Conservation (phyloP, 345 rosid species). For the Leavenworthia alabamica region DNA sequence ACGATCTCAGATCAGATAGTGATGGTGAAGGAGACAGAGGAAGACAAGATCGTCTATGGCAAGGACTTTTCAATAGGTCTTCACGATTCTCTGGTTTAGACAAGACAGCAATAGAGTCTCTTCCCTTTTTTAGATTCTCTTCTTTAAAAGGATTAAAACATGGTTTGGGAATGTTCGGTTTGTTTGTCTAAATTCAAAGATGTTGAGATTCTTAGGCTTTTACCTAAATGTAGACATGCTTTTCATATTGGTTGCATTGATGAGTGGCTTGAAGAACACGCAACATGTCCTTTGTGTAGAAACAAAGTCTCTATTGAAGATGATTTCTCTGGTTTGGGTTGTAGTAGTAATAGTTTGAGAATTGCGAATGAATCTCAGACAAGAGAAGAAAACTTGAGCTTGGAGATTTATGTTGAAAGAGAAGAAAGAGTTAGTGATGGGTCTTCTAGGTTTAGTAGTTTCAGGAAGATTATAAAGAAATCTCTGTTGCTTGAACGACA, state of each 20-base stretch:
- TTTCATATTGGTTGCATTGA: conserved; percentile 83
- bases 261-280: conserved; percentile 84
- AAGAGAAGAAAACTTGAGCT: conserved; percentile 34
- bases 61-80: conserved; percentile 28
- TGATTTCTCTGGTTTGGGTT: conserved; percentile 46
- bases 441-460: conserved; percentile 48
- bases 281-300: conserved; percentile 86
- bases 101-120: conserved; percentile 61
- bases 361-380: conserved; percentile 37
- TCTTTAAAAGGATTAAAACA: conserved; percentile 66
- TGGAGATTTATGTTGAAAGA: conserved; percentile 66
- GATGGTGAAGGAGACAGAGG: neutral
- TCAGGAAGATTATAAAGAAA: conserved; percentile 41
- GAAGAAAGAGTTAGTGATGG: conserved; percentile 38
- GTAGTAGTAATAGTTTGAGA: conserved; percentile 45
- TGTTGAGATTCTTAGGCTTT: conserved; percentile 60
- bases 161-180: conserved; percentile 80
- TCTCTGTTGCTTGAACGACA: conserved; percentile 13
- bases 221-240: conserved; percentile 87
- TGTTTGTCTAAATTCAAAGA: conserved; percentile 85
- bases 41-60: conserved; percentile 22
- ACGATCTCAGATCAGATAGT: conserved; percentile 23
- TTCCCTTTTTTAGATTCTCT: conserved; percentile 88
- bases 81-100: conserved; percentile 68
- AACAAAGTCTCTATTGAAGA: conserved; percentile 45